Base-by-base conservation (phyloP, 2,329 filamentous ascomycete species). In the Akanthomyces muscarius region DNA sequence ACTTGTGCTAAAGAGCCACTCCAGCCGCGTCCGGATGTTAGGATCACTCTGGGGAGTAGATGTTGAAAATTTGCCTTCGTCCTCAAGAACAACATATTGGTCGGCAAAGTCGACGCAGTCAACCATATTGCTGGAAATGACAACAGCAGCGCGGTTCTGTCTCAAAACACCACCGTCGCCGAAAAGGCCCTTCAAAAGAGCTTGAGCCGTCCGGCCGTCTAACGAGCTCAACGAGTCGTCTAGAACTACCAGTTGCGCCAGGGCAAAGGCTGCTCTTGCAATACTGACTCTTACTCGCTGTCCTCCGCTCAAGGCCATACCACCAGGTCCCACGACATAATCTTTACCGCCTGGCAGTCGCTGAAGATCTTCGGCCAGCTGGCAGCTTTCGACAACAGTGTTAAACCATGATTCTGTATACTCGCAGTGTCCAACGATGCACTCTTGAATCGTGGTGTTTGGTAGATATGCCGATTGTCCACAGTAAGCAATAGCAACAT, bases 261-360 rank as follows among this genome's bases (percentile, higher is more conserved):
- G 21, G 21, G n/a, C n/a, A 28, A 36, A 55, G 36, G 16, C 52
- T 1, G 52, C 33, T 28, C 52, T 55, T 14, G 52, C 52, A 10
- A 55, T 55, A 11, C 52, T 44, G n/a, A 59, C 30, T 48, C 56
- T 48, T 38, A 38, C 41, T 18, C 44, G 42, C 28, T 59, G 56
- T 6, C 56, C 56, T 14, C 56, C 56, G n/a, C 56, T 59, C 6
- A 59, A 18, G 25, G 28, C 30, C 16, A 48, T 38, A 11, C 56
- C 56, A 11, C 56, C 42, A 50, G 25, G 45, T 16, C 56, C 56
- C 25, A 48, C 56, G 10, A 59, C 23, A 50, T 47, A 59, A 3
- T 23, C 16, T 16, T 36, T 36, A 10, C 56, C 56, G 16, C 45
- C 45, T 21, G 56, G 44, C 18, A 59, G 30, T 16, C 30, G n/a